These are phyloP conservation scores for Lactarius evosmus DNA, from an alignment of 768 basidiomycete species.

Conservation along the genomic window DNA sequence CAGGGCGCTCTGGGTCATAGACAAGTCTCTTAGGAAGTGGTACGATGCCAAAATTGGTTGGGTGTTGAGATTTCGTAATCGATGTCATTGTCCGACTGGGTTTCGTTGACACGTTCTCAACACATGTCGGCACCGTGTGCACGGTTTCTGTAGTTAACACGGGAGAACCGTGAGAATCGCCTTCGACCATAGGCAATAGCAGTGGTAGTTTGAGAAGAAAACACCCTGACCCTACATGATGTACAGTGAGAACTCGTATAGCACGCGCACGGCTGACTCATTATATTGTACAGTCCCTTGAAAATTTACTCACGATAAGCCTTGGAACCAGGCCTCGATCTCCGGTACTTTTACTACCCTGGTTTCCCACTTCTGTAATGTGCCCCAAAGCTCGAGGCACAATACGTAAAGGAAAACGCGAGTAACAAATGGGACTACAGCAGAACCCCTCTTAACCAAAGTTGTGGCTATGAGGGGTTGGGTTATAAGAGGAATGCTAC, in stretches of 20 bases:
- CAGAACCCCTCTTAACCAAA: too few species aligned
- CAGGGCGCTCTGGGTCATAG: slow-evolving; percentile 41
- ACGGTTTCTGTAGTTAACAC: not conserved
- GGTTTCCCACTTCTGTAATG: too few species aligned
- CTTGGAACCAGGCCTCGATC: not conserved
- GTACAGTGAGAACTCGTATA: not conserved
- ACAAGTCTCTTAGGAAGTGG: slow-evolving; percentile 44
- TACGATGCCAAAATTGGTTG: slow-evolving; percentile 43
- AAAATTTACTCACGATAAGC: not conserved
- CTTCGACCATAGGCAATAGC: not conserved
- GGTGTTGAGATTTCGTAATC: not conserved
- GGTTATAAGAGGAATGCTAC: too few species aligned
- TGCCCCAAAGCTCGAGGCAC: not conserved
- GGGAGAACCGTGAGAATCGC: not conserved
- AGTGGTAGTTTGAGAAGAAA: not conserved
- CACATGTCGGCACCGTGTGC: too few species aligned
- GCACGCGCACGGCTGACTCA: not conserved
- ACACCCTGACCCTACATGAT: not conserved
- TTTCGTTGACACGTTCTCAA: not conserved
- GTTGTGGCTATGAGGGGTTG: too few species aligned
- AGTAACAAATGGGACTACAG: not conserved
- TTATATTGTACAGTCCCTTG: not conserved
- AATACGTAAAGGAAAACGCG: not conserved
- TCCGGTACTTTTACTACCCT: not conserved
- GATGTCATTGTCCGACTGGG: not conserved